phyloP scores from a whole-genome alignment of 2,329 filamentous ascomycete genomes.

The Cyclaneusma minus region DNA sequence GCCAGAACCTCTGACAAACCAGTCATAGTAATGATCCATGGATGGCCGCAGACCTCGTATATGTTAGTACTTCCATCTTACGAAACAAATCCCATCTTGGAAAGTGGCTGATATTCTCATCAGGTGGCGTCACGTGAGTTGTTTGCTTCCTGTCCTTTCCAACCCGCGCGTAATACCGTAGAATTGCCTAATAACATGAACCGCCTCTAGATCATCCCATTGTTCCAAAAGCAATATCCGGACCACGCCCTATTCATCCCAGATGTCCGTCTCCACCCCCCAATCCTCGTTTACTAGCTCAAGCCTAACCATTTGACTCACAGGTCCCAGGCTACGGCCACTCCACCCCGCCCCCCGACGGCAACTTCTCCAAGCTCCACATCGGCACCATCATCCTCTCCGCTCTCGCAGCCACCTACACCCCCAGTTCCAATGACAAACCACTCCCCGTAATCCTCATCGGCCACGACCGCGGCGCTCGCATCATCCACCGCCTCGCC shows the following conservation, averaged over 20 bases:
- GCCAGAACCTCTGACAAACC: too few relatives aligned
- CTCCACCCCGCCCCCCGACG: constrained; percentile 18
- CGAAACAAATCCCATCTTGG: too few relatives aligned
- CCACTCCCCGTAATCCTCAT: constrained; percentile 23
- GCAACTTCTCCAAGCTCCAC: constrained; percentile 23
- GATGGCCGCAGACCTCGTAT: too few relatives aligned
- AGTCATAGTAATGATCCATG: too few relatives aligned
- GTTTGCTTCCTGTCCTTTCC: too few relatives aligned
- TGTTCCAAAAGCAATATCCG: too few relatives aligned
- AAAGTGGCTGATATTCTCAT: too few relatives aligned
- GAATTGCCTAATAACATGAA: too few relatives aligned
- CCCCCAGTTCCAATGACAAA: constrained; percentile 10
- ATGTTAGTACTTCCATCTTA: too few relatives aligned
- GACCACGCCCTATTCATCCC: constrained; percentile 24
- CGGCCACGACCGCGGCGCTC: constrained; percentile 33
- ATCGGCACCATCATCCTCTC: constrained; percentile 26
- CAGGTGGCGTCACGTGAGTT: too few relatives aligned
- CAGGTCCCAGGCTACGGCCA: constrained; percentile 30
- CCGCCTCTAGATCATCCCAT: too few relatives aligned
- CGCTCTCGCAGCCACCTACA: constrained; percentile 20
- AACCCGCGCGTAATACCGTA: too few relatives aligned
- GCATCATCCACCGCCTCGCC: constrained; percentile 30
- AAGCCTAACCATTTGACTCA: neutral
- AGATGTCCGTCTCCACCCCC: constrained; percentile 13
- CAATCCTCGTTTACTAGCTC: neutral